A percentile compares a stretch with the other conserved stretches of the same genome.
Evolutionary conservation across 2,329 filamentous ascomycete genomes (phyloP).

Genomic region (Apiospora pterosperma): DNA sequence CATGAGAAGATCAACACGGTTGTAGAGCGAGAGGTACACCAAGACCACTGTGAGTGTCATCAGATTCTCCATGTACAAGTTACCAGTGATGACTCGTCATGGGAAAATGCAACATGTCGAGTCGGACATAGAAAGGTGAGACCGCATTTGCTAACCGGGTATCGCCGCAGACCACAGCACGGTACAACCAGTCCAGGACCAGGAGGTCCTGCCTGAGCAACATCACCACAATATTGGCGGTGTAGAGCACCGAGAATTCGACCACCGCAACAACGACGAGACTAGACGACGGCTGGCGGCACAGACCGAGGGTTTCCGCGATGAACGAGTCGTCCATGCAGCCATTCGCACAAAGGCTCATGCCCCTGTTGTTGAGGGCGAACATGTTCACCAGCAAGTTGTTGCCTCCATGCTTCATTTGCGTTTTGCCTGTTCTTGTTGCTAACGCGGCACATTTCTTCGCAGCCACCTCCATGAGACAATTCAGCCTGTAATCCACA

Average conservation of each 20-base stretch:
- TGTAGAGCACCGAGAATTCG: conserved; percentile 58
- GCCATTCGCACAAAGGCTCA: conserved; percentile 45
- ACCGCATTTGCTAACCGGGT: background rate
- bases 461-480: conserved; percentile 56
- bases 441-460: background rate
- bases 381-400: conserved; percentile 56
- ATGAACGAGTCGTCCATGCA: conserved; percentile 42
- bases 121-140: background rate
- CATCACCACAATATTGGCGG: conserved; percentile 57
- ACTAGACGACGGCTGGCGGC: conserved; percentile 43
- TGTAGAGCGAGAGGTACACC: conserved; percentile 66
- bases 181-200: conserved; percentile 55
- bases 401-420: too few species aligned
- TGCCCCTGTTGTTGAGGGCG: conserved; percentile 50
- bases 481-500: conserved; percentile 68
- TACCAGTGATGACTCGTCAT: too few species aligned
- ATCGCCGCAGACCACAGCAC: conserved; percentile 52
- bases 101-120: background rate
- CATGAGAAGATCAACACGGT: conserved; percentile 62
- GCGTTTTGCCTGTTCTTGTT: too few species aligned
- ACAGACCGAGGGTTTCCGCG: conserved; percentile 53
- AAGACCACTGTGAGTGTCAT: conserved; percentile 52
- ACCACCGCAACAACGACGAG: conserved; percentile 54
- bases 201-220: conserved; percentile 49
- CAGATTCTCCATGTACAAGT: too few species aligned